Base-by-base conservation (phyloP, 768 basidiomycete species). In the Boletus fagicola region DNA sequence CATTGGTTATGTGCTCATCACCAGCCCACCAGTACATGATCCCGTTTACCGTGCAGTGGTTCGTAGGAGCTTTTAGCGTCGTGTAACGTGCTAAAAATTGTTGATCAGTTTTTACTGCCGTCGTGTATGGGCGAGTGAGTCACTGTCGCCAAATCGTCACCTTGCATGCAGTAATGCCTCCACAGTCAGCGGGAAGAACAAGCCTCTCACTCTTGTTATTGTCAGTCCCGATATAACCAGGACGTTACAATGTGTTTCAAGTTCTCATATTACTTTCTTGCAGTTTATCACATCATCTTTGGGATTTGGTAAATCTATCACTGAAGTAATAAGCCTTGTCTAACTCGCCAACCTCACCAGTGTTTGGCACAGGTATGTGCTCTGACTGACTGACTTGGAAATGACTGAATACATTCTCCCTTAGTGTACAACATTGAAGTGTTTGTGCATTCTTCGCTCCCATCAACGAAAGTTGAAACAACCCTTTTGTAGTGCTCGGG, bases 111-210 rank as follows among this genome's bases (percentile, higher is more conserved):
- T 64, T 40, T 64, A 64, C 38, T 63, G 58, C 18, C 26, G 16
- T 49, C 62, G 62, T 1, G 36, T 60, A 51, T 64, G 62, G 62
- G 56, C 47, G 6, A 60, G 62, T 64, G 18, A 49, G 62, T 49
- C 20, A 4, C 26, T 39, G 4, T 15, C 6, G 4, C 33, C 8
- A 16, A 18, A 20, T 30, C 39, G 1, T n/a, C 15, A 4, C 16
- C 7, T 38, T 15, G 3, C 45, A 10, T 4, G 15, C 9, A 42
- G 0, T 51, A 4, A 42, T 18, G 7, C 24, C 15, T 39, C 12
- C 16, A 16, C 20, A 65, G 60, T 65, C 16, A 64, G 63, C n/a
- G 59, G 52, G 30, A 61, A 53, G 13, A 65, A 64, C 12, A 65
- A 53, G 24, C 15, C 2, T 20, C 4, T 65, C 7, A 64, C 59